A percentile compares a stretch with the other conserved stretches of the same genome.
phyloP scores from a whole-genome alignment of 1,139 yeast species.

The Suhomyces panamericanus region DNA sequence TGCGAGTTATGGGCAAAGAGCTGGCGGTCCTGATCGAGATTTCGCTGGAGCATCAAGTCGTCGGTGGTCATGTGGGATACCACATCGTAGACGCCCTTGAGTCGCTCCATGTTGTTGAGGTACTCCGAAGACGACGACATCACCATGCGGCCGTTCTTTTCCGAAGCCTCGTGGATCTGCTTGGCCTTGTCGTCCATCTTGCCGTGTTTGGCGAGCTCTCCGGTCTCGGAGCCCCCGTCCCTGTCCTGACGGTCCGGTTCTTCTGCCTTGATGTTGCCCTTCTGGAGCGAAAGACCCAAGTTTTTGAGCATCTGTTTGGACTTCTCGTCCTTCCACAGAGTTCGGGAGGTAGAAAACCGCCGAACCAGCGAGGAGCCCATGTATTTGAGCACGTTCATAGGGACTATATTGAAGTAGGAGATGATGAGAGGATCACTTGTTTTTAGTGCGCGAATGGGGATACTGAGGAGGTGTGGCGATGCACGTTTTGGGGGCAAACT shows the following conservation, averaged over 20 bases:
- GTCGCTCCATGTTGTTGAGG: constrained; percentile 10
- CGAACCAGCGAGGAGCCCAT: constrained; percentile 1
- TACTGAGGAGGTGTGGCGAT: background rate
- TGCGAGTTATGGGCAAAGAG: constrained; percentile 37
- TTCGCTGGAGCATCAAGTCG: constrained; percentile 39
- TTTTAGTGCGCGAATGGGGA: constrained; percentile 7
- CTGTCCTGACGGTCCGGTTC: constrained; percentile 5
- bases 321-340: constrained; percentile 24
- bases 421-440: constrained; percentile 10
- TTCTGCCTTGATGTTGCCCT: constrained; percentile 27
- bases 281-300: constrained; percentile 31
- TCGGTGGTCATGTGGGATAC: constrained; percentile 43
- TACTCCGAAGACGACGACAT: constrained; percentile 4
- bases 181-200: constrained; percentile 8
- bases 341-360: constrained; percentile 5
- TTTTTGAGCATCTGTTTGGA: constrained; percentile 29
- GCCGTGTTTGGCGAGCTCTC: constrained; percentile 1
- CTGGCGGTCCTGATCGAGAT: constrained; percentile 39
- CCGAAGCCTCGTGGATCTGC: background rate
- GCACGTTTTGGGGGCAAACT: background rate
- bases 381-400: constrained; percentile 8
- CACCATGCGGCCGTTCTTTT: background rate
- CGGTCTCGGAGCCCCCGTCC: background rate
- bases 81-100: constrained; percentile 27
- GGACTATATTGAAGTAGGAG: background rate